Evolutionary conservation across 805 yeast genomes (phyloP).

Genomic region (Hanseniaspora lindneri): DNA sequence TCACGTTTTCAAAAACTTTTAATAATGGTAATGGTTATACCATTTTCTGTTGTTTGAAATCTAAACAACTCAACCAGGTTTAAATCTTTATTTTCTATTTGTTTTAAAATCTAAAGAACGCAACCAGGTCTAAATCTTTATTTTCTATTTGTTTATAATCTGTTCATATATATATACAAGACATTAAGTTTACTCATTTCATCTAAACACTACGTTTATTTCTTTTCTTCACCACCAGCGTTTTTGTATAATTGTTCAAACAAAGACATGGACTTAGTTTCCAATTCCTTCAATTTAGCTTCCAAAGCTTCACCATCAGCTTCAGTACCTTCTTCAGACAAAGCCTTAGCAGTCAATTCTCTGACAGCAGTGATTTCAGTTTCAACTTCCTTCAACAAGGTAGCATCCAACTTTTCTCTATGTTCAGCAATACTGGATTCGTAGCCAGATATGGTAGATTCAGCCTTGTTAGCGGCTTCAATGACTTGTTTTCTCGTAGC

Average conservation of each 20-base stretch:
- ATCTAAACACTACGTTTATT: too few relatives aligned
- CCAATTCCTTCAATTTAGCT: conserved; percentile 63
- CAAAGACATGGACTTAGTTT: conserved; percentile 60
- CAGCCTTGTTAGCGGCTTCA: conserved; percentile 68
- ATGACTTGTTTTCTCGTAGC: conserved; percentile 74
- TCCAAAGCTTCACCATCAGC: conserved; percentile 49
- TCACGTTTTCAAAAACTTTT: too few relatives aligned
- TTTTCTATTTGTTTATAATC: not conserved
- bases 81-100: too few relatives aligned
- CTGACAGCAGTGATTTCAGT: conserved; percentile 47
- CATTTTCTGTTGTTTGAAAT: too few relatives aligned
- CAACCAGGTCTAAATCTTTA: not conserved
- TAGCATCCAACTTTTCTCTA: conserved; percentile 44
- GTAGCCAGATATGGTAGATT: conserved; percentile 71
- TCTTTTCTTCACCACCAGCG: conserved; percentile 15
- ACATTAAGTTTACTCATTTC: not conserved
- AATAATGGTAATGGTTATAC: too few relatives aligned
- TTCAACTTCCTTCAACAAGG: conserved; percentile 37
- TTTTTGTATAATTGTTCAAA: conserved; percentile 49
- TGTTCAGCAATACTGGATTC: conserved; percentile 74
- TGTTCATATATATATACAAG: conserved; percentile 3
- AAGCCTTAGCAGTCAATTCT: conserved; percentile 55
- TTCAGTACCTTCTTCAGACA: conserved; percentile 40
- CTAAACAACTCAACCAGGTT: too few relatives aligned
- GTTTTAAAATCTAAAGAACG: not conserved